Evolutionary conservation across 2,329 filamentous ascomycete species (phyloP), one percentile per base, ranked within the genome.

Genomic region (Aspergillus transmontanensis): DNA sequence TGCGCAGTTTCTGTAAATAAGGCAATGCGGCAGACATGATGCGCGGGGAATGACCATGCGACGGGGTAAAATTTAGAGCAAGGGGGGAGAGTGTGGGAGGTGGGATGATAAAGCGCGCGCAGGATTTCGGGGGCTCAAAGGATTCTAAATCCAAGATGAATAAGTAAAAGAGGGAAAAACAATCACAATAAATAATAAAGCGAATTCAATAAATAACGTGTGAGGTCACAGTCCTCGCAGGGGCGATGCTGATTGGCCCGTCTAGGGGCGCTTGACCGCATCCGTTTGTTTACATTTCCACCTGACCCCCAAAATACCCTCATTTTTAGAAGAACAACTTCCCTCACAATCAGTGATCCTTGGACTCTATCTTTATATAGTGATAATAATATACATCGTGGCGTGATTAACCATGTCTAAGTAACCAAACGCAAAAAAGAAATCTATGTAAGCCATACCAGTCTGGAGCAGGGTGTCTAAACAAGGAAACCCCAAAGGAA

Each of bases 1-100:
- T 96, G 82, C 91, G 90, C 85, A 95, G 91, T 77, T 86, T 85
- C 78, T 89, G 86, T 76, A 97, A 85, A 87, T 91, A 96, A 71
- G 88, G 87, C 75, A 90, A 87, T 69, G 80, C 81, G 71, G 81
- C 80, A 66, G 88, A 87, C 89, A 91, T 91, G 71, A 76, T 85
- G 65, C 62, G 59, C 62, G 63, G 55, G 57, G 54, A 80, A 75
- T 75, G 72, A 64, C 68, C 72, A 79, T 78, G 85, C 84, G 84
- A 86, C 78, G 58, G 60, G 54, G 53, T 45, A 5, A 46, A 6
- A 11, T 46, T 23, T 6, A 10, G 46, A 19, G 45, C 10, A 21
- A 53, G 41, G n/a, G 28, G 51, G 59, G 59, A 41, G 34, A 62
- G 59, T 23, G 62, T 64, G 39, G 39, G 16, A 9, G 16, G 11